These are phyloP conservation scores for Phytophthora nicotianae DNA, from an alignment of 352 stramenopile genomes.

Conservation along the genomic window DNA sequence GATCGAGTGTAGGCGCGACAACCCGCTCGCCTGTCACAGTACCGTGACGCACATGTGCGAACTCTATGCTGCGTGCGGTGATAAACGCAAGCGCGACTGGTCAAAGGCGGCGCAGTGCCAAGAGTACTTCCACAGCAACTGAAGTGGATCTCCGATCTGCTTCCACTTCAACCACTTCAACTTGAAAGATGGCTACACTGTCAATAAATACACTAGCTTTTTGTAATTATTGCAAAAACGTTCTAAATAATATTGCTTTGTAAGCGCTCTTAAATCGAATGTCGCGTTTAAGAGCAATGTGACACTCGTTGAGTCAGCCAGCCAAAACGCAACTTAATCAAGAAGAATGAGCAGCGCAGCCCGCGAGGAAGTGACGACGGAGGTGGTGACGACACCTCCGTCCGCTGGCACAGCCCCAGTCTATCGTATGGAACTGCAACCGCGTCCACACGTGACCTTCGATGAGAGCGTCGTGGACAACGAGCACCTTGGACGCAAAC, in stretches of 20 bases:
- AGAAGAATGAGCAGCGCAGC: slow-evolving; percentile 39
- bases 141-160: slow-evolving; percentile 1
- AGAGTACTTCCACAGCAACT: slow-evolving; percentile 57
- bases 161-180: slow-evolving; percentile 13
- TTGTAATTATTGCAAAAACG: too few relatives aligned
- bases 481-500: slow-evolving; percentile 91
- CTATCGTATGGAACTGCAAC: slow-evolving; percentile 79
- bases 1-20: slow-evolving; percentile 81
- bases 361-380: slow-evolving; percentile 38
- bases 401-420: slow-evolving; percentile 32
- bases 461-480: slow-evolving; percentile 92
- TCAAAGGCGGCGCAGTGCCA: slow-evolving; percentile 71
- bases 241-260: background rate
- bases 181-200: slow-evolving; percentile 12
- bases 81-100: slow-evolving; percentile 83
- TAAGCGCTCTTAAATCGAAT: background rate
- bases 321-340: background rate
- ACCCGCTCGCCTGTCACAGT: slow-evolving; percentile 84
- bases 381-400: slow-evolving; percentile 29
- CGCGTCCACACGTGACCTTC: slow-evolving; percentile 86
- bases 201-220: too few relatives aligned
- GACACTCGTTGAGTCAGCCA: background rate
- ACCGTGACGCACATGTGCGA: slow-evolving; percentile 87
- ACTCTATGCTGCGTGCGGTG: slow-evolving; percentile 79
- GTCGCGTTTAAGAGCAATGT: background rate